A percentile compares a stretch with the other conserved stretches of the same genome.
Conservation (phyloP, 768 basidiomycete species). For the Leccinum barrowsii region DNA sequence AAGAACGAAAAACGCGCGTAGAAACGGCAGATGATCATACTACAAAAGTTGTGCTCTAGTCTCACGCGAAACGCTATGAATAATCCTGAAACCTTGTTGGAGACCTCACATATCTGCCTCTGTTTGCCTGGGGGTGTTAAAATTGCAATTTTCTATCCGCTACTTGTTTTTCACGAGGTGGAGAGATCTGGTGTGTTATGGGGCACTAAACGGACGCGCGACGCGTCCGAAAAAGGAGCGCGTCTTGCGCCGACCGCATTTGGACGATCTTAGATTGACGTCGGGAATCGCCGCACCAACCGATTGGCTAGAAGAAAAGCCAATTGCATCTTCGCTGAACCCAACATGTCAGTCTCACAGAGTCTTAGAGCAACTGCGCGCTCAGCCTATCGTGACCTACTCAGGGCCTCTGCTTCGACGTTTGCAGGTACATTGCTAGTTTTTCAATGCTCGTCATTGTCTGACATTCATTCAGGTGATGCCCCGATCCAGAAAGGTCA, state of each 20-base stretch:
- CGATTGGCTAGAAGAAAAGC: constrained; percentile 14
- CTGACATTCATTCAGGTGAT: constrained; percentile 45
- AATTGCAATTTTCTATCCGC: constrained; percentile 28
- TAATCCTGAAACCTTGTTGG: constrained; percentile 16
- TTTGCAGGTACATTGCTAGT: constrained; percentile 50
- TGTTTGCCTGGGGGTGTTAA: constrained; percentile 16
- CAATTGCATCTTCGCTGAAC: not conserved
- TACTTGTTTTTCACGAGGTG: constrained; percentile 26
- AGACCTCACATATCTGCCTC: constrained; percentile 13
- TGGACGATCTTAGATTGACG: constrained; percentile 33
- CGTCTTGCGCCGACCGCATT: constrained; percentile 37
- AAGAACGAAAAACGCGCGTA: constrained; percentile 17
- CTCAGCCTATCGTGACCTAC: constrained; percentile 69
- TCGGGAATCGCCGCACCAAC: constrained; percentile 12
- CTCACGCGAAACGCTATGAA: constrained; percentile 15
- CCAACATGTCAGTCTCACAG: constrained; percentile 52
- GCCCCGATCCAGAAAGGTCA: constrained; percentile 48
- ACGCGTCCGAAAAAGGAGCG: constrained; percentile 38
- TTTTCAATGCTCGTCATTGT: not conserved
- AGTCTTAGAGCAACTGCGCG: constrained; percentile 62
- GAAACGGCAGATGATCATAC: not conserved
- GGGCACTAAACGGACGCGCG: constrained; percentile 23
- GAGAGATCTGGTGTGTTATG: constrained; percentile 30
- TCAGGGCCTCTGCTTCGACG: constrained; percentile 61
- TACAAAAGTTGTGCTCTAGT: constrained; percentile 17